A percentile compares a stretch with the other conserved stretches of the same genome.
Evolutionary conservation across 2,329 filamentous ascomycete species (phyloP).

Genomic region (Penicillium sp.): DNA sequence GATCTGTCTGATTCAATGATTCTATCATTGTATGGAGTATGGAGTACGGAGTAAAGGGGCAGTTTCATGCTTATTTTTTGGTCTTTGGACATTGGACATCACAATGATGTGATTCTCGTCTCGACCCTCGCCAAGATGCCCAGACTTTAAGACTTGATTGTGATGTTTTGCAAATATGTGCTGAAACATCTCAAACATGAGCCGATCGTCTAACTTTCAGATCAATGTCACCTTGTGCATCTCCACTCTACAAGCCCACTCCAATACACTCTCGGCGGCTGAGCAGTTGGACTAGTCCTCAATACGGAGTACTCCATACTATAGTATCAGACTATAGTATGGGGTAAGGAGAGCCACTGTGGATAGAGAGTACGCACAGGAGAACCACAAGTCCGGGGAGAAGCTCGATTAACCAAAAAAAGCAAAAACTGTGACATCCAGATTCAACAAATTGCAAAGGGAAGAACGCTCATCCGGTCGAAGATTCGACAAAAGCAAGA

Average conservation of each 20-base stretch:
- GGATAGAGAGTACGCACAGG: too few relatives aligned
- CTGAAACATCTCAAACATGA: neutral
- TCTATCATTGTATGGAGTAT: neutral
- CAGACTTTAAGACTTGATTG: constrained; percentile 1
- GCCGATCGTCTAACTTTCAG: neutral
- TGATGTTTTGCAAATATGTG: neutral
- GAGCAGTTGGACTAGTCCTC: too few relatives aligned
- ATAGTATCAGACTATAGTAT: neutral
- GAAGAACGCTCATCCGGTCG: neutral
- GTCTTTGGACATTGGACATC: neutral
- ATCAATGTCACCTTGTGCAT: neutral
- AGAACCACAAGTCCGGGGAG: too few relatives aligned
- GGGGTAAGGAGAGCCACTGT: neutral
- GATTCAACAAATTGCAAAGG: neutral
- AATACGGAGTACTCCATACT: neutral
- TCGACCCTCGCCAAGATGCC: constrained; percentile 10
- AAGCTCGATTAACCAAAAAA: too few relatives aligned
- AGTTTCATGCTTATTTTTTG: constrained; percentile 13
- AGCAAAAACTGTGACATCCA: too few relatives aligned
- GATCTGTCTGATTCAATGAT: constrained; percentile 2
- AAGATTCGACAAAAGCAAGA: constrained; percentile 11
- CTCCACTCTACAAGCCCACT: neutral
- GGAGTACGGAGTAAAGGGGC: neutral
- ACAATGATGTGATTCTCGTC: constrained; percentile 2
- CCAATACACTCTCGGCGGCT: neutral